Evolutionary conservation across 2,329 filamentous ascomycete species (phyloP), one percentile per base, ranked within the genome.

Genomic region (Fragosphaeria purpurea): DNA sequence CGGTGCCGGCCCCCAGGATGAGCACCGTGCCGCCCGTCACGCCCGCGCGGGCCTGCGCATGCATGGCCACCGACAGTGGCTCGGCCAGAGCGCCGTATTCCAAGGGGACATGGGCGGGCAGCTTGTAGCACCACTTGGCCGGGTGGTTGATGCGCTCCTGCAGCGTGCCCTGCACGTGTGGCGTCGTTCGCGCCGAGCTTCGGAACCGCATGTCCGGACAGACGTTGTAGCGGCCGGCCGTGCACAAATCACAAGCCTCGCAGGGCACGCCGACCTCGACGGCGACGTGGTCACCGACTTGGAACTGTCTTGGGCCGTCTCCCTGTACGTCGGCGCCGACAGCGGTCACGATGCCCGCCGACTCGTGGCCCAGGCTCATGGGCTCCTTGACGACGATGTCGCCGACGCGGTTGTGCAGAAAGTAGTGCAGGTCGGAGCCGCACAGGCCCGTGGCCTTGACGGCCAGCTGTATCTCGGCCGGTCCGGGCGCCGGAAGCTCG

Each of bases 251-350:
- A 50, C 66, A 68, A 12, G 51, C 67, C 32, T 77, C 70, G 64
- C 80, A 84, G 0, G 77, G 76, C 12, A 80, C 69, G 43, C 80
- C 80, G 2, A 80, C 80, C 65, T 86, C 82, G 70, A 85, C 78
- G 33, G 80, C 79, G 30, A 85, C 82, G 12, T 72, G 70, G 61
- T 85, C 82, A 48, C 82, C 82, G 34, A 77, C 70, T 58, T 77
- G 75, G 51, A 85, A 65, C 4, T 65, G 70, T 44, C 69, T 77
- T 39, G 22, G 22, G 22, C 22, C 22, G 22, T 22, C 22, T 22
- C 22, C 22, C 22, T 22, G 22, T 22, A 85, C 82, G 32, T 68
- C 68, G 35, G 72, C 66, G 45, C 82, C 82, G 38, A 83, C 70
- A 13, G 71, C 65, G 55, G 70, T 65, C 54, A 85, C 69, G 32